These are phyloP conservation scores for Diaporthe nobilis DNA, from an alignment of 2,329 filamentous ascomycete genomes.

Conservation along the genomic window DNA sequence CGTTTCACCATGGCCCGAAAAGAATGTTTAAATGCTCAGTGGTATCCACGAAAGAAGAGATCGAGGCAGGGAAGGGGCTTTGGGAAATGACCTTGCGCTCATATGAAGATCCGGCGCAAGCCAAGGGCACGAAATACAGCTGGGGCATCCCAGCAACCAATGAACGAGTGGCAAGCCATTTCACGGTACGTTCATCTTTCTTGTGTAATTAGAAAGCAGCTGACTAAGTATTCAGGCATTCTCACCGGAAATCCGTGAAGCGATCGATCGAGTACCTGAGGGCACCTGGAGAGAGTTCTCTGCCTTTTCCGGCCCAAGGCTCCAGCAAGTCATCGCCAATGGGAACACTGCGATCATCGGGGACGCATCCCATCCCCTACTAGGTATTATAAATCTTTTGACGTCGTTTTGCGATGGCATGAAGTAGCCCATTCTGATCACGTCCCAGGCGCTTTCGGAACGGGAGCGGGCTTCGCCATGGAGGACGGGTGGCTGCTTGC, in stretches of 20 bases:
- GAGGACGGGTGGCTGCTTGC: slow-evolving; percentile 35
- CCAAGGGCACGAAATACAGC: slow-evolving; percentile 28
- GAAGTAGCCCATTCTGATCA: neutral
- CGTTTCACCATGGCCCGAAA: slow-evolving; percentile 33
- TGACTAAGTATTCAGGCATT: neutral
- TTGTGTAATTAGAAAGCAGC: neutral
- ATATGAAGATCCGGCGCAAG: slow-evolving; percentile 30
- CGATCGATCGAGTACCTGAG: slow-evolving; percentile 19
- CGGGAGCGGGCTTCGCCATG: slow-evolving; percentile 37
- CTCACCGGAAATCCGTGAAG: slow-evolving; percentile 30
- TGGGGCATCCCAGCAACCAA: slow-evolving; percentile 29
- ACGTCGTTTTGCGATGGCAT: no score
- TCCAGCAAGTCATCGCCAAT: slow-evolving; percentile 26
- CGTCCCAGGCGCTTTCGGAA: slow-evolving; percentile 23
- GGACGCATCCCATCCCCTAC: slow-evolving; percentile 33
- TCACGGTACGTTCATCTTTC: neutral
- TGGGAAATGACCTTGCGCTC: slow-evolving; percentile 37
- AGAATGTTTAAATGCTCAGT: slow-evolving; percentile 38
- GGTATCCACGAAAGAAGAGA: slow-evolving; percentile 24
- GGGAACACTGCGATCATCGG: slow-evolving; percentile 33
- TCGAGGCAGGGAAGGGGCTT: slow-evolving; percentile 18
- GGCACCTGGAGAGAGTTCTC: slow-evolving; percentile 35
- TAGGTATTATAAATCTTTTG: neutral
- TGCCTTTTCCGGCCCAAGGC: slow-evolving; percentile 27
- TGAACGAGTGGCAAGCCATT: slow-evolving; percentile 24